Evolutionary conservation across 805 yeast species (phyloP), one percentile per base, ranked within the genome.

Genomic region (Metschnikowia proteae): DNA sequence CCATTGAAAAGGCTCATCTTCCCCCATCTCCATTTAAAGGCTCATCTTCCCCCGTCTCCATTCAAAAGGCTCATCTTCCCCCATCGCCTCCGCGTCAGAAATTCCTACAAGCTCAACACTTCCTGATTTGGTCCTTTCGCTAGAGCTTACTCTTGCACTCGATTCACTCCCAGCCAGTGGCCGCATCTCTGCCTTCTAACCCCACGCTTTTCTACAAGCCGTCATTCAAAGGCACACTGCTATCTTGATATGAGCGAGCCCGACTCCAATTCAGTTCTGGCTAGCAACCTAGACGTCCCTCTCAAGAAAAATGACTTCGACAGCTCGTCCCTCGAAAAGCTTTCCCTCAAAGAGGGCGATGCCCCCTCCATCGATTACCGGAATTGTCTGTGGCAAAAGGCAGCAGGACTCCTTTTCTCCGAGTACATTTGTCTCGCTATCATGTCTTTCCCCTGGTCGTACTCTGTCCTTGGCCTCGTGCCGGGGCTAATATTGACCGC

Each of bases 371-470:
- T 80, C 61, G 69, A 79, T 59, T 80, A 77, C 55, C 63, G 77
- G 43, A 66, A 74, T 22, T 79, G 83, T 53, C 73, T 82, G 27
- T 80, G 84, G 84, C 76, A 74, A 54, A 76, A 72, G 52, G 79
- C 84, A 0, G 81, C 84, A 1, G 83, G 82, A n/a, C 67, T 81
- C 36, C 64, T 81, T 45, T 78, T 81, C 52, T 76, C 82, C 1
- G 85, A 81, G 60, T 81, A 81, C 60, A 79, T 80, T 30, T 81
- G 84, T 55, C 67, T 81, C 51, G 85, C 85, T 10, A 79, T 80
- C 50, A 73, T 81, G 81, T 77, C 83, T n/a, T 81, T 81, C 60
- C 86, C 86, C 0, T 79, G 84, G 83, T 77, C 83, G 8, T 81
- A 78, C 55, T 78, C 84, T 3, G 80, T 80, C 3, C 63, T 81